A percentile compares a stretch with the other conserved stretches of the same genome.
These are phyloP conservation scores for Miscanthus sacchariflorus DNA, from an alignment of 202 grass and related monocot species.

Conservation along the genomic window DNA sequence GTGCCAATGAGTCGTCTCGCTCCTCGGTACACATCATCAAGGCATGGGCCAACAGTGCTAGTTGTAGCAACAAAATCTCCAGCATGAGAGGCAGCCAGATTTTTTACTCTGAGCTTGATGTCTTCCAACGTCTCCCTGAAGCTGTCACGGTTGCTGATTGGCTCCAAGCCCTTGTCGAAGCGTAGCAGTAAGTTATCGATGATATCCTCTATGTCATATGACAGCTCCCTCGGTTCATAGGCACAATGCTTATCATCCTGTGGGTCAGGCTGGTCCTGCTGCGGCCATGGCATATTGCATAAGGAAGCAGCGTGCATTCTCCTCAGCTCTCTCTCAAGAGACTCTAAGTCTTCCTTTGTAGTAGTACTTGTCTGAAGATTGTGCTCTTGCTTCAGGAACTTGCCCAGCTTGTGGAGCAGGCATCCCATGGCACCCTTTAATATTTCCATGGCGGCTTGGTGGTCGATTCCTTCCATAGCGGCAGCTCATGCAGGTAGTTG, in stretches of 20 bases:
- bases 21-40: background rate
- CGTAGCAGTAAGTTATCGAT: background rate
- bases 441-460: no score
- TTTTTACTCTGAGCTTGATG: background rate
- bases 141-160: background rate
- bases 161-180: background rate
- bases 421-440: background rate
- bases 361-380: no score
- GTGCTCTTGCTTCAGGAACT: background rate
- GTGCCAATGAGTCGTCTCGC: background rate
- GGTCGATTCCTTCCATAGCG: no score
- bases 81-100: background rate
- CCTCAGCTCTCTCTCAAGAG: background rate
- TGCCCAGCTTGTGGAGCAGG: background rate
- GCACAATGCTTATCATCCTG: background rate
- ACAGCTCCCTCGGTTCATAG: background rate
- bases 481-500: background rate
- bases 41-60: background rate
- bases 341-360: background rate
- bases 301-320: background rate
- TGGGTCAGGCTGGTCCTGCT: background rate
- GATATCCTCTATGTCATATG: background rate
- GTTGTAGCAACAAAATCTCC: background rate
- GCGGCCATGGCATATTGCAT: background rate
- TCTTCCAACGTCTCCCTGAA: background rate